Percentiles rank a stretch among this genome's conserved stretches.
phyloP scores from a whole-genome alignment of 257 asterid genomes.

The Avicennia marina region DNA sequence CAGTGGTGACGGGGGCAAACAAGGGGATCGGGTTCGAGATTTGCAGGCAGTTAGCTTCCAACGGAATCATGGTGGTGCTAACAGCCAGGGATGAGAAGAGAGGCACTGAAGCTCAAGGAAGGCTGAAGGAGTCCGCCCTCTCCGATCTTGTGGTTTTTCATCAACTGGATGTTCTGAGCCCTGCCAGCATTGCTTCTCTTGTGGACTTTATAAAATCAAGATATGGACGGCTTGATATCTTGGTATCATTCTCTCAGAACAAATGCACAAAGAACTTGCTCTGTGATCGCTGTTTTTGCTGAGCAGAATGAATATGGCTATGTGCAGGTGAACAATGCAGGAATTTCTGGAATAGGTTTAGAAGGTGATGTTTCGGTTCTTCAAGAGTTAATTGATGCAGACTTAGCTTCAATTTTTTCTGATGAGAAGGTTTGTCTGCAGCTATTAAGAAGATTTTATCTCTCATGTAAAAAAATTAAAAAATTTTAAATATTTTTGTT shows the following conservation, averaged over 20 bases:
- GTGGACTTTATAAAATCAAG: slow-evolving; percentile 23
- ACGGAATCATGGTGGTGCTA: neutral
- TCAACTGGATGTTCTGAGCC: slow-evolving; percentile 28
- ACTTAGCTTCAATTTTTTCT: neutral
- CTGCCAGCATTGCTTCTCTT: slow-evolving; percentile 22
- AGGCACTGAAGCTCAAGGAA: slow-evolving; percentile 28
- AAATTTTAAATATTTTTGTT: no score
- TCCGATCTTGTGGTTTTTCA: slow-evolving; percentile 21
- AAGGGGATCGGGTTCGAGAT: slow-evolving; percentile 4
- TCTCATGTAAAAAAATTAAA: no score
- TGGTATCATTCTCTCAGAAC: neutral
- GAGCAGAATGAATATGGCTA: no score
- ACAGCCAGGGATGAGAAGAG: slow-evolving; percentile 6
- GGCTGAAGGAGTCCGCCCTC: slow-evolving; percentile 14
- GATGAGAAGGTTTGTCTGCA: no score
- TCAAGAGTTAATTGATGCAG: no score
- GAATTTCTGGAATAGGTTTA: neutral
- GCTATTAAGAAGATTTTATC: no score
- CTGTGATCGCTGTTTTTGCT: no score
- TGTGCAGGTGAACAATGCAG: slow-evolving; percentile 9
- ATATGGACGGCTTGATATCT: slow-evolving; percentile 28
- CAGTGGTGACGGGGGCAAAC: neutral
- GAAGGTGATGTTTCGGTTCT: neutral
- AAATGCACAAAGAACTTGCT: no score
- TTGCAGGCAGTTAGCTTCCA: neutral